A percentile compares a stretch with the other conserved stretches of the same genome.
phyloP scores from a whole-genome alignment of 441 rosid species.

The Mallotus japonicus region DNA sequence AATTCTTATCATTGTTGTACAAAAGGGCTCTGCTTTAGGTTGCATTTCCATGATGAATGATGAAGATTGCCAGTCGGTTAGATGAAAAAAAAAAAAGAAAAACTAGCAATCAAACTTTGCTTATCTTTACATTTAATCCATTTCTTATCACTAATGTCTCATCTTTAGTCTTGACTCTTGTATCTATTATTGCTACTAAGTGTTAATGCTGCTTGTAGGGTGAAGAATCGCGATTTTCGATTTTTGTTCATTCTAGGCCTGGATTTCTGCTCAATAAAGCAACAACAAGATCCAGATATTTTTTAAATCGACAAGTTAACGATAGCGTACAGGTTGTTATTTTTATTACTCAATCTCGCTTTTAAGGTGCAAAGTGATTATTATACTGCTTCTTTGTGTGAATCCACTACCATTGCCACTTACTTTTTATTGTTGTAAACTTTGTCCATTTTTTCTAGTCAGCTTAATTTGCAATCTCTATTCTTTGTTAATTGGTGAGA shows the following conservation, averaged over 20 bases:
- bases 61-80: not conserved
- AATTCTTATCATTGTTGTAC: not conserved
- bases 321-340: conserved; percentile 75
- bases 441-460: not conserved
- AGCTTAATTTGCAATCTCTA: conserved; percentile 3
- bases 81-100: not conserved
- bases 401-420: not conserved
- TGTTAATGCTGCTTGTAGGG: conserved; percentile 48
- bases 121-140: not conserved
- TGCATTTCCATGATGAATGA: not conserved
- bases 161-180: not conserved
- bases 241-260: conserved; percentile 92
- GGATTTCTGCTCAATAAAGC: conserved; percentile 81
- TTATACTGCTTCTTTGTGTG: too few relatives aligned
- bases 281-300: conserved; percentile 71
- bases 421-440: not conserved
- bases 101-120: not conserved
- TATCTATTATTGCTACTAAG: not conserved
- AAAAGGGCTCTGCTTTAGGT: not conserved
- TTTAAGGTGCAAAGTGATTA: too few relatives aligned
- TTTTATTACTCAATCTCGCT: not conserved
- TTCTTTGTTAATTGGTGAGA: not conserved
- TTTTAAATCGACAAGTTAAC: conserved; percentile 78
- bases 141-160: not conserved
- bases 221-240: conserved; percentile 68